Percentiles rank a stretch among this genome's conserved stretches.
Conservation (phyloP, 306 rosid genomes). For the Cucurbita argyrosperma region DNA sequence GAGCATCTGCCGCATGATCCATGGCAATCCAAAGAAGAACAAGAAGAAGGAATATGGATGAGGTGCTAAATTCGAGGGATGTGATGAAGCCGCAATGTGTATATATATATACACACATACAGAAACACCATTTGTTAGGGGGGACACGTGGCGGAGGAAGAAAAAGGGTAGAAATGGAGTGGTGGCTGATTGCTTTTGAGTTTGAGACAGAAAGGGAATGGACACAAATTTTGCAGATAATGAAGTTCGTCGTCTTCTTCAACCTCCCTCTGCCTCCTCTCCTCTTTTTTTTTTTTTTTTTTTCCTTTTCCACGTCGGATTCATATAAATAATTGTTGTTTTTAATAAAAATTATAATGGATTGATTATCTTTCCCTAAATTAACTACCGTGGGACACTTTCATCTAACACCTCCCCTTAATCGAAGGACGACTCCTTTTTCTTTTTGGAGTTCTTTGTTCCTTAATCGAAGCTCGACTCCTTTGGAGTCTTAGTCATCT, state of each 20-base stretch:
- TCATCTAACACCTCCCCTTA: too few species aligned
- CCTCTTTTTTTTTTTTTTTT: neutral
- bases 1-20: constrained; percentile 91
- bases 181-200: neutral
- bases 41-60: neutral
- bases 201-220: neutral
- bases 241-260: constrained; percentile 9
- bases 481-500: too few species aligned
- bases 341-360: too few species aligned
- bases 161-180: constrained; percentile 4
- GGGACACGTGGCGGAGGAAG: constrained; percentile 2
- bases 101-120: neutral
- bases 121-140: neutral
- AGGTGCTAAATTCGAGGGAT: neutral
- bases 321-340: too few species aligned
- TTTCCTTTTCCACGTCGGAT: too few species aligned
- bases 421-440: too few species aligned
- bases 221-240: neutral
- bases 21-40: constrained; percentile 9
- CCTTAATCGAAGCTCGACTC: too few species aligned
- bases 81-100: neutral
- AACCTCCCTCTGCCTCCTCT: neutral
- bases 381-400: too few species aligned
- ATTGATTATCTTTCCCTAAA: too few species aligned
- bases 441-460: too few species aligned